Percentiles rank a stretch among this genome's conserved stretches.
Evolutionary conservation across 2,329 filamentous ascomycete genomes (phyloP).

Genomic region (Aureobasidium sp.): DNA sequence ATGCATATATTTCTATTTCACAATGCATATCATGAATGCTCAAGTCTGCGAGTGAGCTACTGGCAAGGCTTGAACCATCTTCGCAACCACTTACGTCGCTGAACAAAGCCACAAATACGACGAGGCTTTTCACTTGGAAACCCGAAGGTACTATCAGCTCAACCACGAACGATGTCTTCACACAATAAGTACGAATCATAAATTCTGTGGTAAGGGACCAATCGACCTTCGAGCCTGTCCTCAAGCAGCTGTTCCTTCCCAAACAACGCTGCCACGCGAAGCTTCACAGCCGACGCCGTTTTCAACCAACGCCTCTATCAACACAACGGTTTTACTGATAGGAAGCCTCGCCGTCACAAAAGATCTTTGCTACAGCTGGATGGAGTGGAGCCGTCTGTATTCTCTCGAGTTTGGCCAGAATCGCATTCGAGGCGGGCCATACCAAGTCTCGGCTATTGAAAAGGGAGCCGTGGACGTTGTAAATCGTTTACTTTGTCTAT

Average conservation of each 20-base stretch:
- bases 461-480: not conserved
- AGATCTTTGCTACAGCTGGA: not conserved
- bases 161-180: not conserved
- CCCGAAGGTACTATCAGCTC: not conserved
- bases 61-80: too few relatives aligned
- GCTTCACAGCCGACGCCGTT: slow-evolving; percentile 1
- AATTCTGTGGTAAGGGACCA: too few relatives aligned
- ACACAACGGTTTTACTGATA: slow-evolving; percentile 9
- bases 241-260: not conserved
- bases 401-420: slow-evolving; percentile 7
- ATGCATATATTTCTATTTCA: not conserved
- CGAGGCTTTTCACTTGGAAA: not conserved
- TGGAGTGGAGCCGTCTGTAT: not conserved
- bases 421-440: not conserved
- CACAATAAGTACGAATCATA: not conserved
- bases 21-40: not conserved
- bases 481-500: not conserved
- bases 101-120: not conserved
- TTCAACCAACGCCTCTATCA: slow-evolving; percentile 9
- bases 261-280: slow-evolving; percentile 7
- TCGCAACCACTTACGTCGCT: not conserved
- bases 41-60: not conserved
- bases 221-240: not conserved
- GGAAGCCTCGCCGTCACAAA: slow-evolving; percentile 3
- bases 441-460: slow-evolving; percentile 5